Conservation (phyloP, 805 yeast genomes). For the Starmerella potacharoeniae region DNA sequence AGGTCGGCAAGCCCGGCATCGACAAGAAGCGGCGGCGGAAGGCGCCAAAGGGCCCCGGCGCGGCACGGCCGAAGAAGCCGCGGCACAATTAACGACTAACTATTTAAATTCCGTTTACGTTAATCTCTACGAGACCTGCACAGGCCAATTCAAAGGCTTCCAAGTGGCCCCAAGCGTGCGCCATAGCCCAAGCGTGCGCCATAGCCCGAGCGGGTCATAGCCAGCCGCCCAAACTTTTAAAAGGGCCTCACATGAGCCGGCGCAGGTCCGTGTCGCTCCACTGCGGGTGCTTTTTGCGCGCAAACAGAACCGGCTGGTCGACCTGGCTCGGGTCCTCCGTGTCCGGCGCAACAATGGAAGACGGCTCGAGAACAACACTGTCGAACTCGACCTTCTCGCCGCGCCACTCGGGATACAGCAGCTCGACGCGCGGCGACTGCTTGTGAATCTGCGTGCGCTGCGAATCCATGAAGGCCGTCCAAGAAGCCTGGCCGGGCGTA, state of each 20-base stretch:
- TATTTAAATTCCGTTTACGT: not conserved
- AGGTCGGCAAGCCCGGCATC: slow-evolving; percentile 13
- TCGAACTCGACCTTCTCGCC: slow-evolving; percentile 25
- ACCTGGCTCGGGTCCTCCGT: not conserved
- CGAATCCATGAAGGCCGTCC: slow-evolving; percentile 24
- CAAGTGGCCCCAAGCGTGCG: no score
- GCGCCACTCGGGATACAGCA: slow-evolving; percentile 26
- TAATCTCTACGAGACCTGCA: no score
- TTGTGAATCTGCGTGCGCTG: slow-evolving; percentile 27
- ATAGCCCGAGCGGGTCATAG: no score
- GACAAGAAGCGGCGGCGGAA: slow-evolving; percentile 9
- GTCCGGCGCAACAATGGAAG: not conserved
- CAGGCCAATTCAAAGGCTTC: no score
- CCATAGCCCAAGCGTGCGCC: no score
- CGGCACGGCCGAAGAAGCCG: not conserved
- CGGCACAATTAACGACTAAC: not conserved
- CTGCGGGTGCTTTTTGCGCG: slow-evolving; percentile 7
- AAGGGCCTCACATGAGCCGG: not conserved
- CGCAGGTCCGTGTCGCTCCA: slow-evolving; percentile 20
- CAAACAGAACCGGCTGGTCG: not conserved
- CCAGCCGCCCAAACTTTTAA: no score
- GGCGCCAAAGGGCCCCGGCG: slow-evolving; percentile 14
- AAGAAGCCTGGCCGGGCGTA: not conserved
- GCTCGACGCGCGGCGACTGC: slow-evolving; percentile 22
- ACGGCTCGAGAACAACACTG: slow-evolving; percentile 14